A percentile compares a stretch with the other conserved stretches of the same genome.
Conservation (phyloP, 2,329 filamentous ascomycete genomes). For the Metarhizium robertsii region DNA sequence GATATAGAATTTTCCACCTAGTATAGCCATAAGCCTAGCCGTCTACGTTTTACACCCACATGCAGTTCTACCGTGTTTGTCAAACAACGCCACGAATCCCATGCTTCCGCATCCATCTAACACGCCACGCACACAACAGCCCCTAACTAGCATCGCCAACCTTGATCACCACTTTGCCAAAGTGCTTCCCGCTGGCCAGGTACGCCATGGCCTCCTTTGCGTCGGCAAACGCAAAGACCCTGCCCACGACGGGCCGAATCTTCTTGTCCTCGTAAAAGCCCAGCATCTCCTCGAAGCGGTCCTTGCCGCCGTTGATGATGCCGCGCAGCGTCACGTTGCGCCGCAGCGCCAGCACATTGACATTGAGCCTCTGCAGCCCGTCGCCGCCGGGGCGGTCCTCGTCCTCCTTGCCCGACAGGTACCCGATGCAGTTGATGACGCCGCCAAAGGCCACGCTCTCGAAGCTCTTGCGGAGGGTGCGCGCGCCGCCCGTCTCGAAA, state of each 20-base stretch:
- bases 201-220: slow-evolving; percentile 41
- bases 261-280: slow-evolving; percentile 32
- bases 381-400: slow-evolving; percentile 22
- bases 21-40: too few relatives aligned
- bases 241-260: slow-evolving; percentile 39
- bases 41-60: too few relatives aligned
- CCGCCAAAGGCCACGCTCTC: slow-evolving; percentile 45
- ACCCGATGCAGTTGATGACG: slow-evolving; percentile 41
- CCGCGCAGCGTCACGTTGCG: slow-evolving; percentile 40
- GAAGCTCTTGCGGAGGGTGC: slow-evolving; percentile 43
- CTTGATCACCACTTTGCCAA: slow-evolving; percentile 47
- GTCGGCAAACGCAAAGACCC: slow-evolving; percentile 36
- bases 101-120: too few relatives aligned
- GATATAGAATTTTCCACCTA: too few relatives aligned
- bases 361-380: slow-evolving; percentile 39
- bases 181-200: slow-evolving; percentile 42
- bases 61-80: too few relatives aligned
- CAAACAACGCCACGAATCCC: too few relatives aligned
- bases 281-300: slow-evolving; percentile 45
- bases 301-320: slow-evolving; percentile 50
- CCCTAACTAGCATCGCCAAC: slow-evolving; percentile 11
- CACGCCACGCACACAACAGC: too few relatives aligned
- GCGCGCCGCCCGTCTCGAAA: slow-evolving; percentile 44
- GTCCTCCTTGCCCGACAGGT: slow-evolving; percentile 45
- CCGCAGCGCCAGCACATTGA: slow-evolving; percentile 45